These are phyloP conservation scores for Hysterangium stoloniferum DNA, from an alignment of 768 basidiomycete genomes.

Conservation along the genomic window DNA sequence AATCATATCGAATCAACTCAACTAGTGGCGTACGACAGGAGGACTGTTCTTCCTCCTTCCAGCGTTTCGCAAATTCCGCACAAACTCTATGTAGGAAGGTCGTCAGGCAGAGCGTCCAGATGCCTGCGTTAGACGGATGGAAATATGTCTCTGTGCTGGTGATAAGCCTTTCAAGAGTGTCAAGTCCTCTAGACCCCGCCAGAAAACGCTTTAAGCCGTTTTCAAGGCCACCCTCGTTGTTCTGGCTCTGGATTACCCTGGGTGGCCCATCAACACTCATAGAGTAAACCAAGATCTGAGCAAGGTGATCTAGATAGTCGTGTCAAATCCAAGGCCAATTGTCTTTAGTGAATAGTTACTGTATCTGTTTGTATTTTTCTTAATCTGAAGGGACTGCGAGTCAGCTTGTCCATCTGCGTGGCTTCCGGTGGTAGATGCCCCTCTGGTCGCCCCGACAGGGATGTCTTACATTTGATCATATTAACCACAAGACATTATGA, in stretches of 20 bases:
- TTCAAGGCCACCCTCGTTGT: slow-evolving; percentile 23
- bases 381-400: slow-evolving; percentile 51
- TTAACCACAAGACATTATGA: neutral
- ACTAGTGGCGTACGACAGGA: slow-evolving; percentile 53
- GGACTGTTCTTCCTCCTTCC: slow-evolving; percentile 67
- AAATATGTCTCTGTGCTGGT: slow-evolving; percentile 93
- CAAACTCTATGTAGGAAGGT: slow-evolving; percentile 65
- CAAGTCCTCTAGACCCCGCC: slow-evolving; percentile 82
- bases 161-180: slow-evolving; percentile 79
- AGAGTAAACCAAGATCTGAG: slow-evolving; percentile 82
- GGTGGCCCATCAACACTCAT: slow-evolving; percentile 76
- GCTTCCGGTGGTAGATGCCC: slow-evolving; percentile 53
- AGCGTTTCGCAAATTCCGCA: slow-evolving; percentile 72
- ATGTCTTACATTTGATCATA: slow-evolving; percentile 38
- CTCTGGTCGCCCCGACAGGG: slow-evolving; percentile 62
- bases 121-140: slow-evolving; percentile 88
- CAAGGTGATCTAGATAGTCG: slow-evolving; percentile 53
- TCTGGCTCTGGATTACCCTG: slow-evolving; percentile 28
- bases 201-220: slow-evolving; percentile 44
- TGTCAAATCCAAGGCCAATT: slow-evolving; percentile 9
- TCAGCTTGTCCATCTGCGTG: slow-evolving; percentile 62
- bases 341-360: slow-evolving; percentile 28
- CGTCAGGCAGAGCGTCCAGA: slow-evolving; percentile 64
- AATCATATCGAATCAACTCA: neutral
- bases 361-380: slow-evolving; percentile 59